Base-by-base conservation (phyloP, 495 filamentous ascomycete genomes). In the Lepidopterella palustris region DNA sequence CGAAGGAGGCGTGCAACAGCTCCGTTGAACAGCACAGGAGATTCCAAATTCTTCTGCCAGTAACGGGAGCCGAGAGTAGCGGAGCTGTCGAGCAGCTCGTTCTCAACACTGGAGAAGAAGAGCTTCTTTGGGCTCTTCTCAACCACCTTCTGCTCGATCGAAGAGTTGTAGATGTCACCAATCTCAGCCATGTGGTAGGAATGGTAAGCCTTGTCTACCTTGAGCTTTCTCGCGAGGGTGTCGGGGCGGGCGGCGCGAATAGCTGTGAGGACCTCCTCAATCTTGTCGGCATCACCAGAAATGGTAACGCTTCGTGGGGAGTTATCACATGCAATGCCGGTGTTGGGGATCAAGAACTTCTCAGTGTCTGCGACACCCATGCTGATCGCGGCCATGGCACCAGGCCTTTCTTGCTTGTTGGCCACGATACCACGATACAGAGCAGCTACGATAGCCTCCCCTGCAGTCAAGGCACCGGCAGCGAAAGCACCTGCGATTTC, bases 131-230 rank as follows among this genome's bases (percentile, higher is more conserved):
- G 45, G 45, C 2, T 26, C 4, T 10, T 6, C 42, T n/a, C n/a
- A 3, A 32, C 1, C 25, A 15, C n/a, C 4, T 13, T 18, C 13
- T n/a, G 8, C 9, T 47, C 3, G 11, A 55, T 4, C 9, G 4
- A 10, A 10, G 20, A 18, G 24, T n/a, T 23, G 42, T 61, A 61
- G 20, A 25, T 25, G 8, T 45, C 11, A 4, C 10, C 32, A 26
- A n/a, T 47, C 0, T 18, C 25, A 8, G 32, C 8, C 54, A 62
- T 65, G 5, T 61, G 59, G 31, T 58, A 40, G 0, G 63, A 65
- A 48, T 65, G 63, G 25, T 65, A 65, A 1, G 63, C 63, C 32
- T 61, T 61, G 20, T 61, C 58, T 6, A 62, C 59, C 32, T 53
- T 20, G 3, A 65, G 42, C 13, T 0, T 6, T 13, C 53, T 15